Evolutionary conservation across 805 yeast species (phyloP).

Genomic region (Pichia californica): DNA sequence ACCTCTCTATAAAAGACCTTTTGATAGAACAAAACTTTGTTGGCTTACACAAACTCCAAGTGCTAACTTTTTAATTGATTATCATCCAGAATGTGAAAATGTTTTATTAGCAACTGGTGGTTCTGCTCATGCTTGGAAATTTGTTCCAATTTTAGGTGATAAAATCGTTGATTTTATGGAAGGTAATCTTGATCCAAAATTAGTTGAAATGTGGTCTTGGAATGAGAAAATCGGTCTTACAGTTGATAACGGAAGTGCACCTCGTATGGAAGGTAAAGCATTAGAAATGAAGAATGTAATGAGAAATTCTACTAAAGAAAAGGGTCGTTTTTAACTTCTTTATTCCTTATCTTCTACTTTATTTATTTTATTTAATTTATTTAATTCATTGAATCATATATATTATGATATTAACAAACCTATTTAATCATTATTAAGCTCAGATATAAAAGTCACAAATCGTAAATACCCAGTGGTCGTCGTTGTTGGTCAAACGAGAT

Average conservation of each 20-base stretch:
- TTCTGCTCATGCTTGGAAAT: conserved; percentile 26
- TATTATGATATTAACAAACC: too few relatives aligned
- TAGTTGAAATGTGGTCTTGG: conserved; percentile 21
- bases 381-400: too few relatives aligned
- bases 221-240: conserved; percentile 13
- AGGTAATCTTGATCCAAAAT: conserved; percentile 15
- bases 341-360: neutral
- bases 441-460: too few relatives aligned
- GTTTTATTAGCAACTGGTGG: conserved; percentile 24
- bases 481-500: too few relatives aligned
- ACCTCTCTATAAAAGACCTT: conserved; percentile 17
- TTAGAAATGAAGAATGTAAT: conserved; percentile 15
- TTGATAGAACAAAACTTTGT: conserved; percentile 23
- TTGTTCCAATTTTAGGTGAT: conserved; percentile 23
- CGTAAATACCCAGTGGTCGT: too few relatives aligned
- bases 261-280: conserved; percentile 22
- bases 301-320: neutral
- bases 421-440: too few relatives aligned
- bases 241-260: conserved; percentile 22
- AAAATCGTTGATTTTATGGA: conserved; percentile 20
- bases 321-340: neutral
- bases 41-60: conserved; percentile 24
- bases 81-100: conserved; percentile 19
- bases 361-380: too few relatives aligned
- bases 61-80: conserved; percentile 21